A percentile compares a stretch with the other conserved stretches of the same genome.
phyloP scores from a whole-genome alignment of 2,329 filamentous ascomycete species.

The Pestalotiopsis sp. region DNA sequence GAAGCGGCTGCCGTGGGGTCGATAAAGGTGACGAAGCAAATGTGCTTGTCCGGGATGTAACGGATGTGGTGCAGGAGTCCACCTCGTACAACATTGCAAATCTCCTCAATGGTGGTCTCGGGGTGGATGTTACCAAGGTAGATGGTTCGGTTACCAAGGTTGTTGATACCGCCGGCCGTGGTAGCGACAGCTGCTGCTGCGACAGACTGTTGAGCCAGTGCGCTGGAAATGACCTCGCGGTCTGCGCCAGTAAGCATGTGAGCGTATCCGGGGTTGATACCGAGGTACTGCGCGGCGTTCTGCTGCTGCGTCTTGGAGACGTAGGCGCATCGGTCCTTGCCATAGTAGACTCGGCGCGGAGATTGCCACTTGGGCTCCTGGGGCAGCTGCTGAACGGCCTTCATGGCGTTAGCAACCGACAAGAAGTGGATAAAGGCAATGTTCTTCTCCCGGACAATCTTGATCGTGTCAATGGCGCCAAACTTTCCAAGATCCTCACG shows the following conservation, averaged over 20 bases:
- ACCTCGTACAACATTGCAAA: slow-evolving; percentile 97
- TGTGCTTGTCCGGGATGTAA: slow-evolving; percentile 99
- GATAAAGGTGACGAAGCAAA: slow-evolving; percentile 99
- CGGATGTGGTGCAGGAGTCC: slow-evolving; percentile 96
- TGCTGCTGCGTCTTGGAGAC: slow-evolving; percentile 99
- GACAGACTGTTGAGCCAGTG: slow-evolving; percentile 94
- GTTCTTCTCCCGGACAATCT: slow-evolving; percentile 95
- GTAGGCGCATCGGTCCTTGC: slow-evolving; percentile 97
- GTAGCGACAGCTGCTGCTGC: slow-evolving; percentile 96
- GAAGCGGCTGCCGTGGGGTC: slow-evolving; percentile 96
- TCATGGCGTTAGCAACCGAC: slow-evolving; percentile 94
- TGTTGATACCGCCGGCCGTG: slow-evolving; percentile 94
- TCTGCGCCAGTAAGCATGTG: slow-evolving; percentile 96
- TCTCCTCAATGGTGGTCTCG: slow-evolving; percentile 98
- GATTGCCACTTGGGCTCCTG: slow-evolving; percentile 97
- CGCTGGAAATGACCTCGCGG: slow-evolving; percentile 93
- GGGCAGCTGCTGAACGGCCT: slow-evolving; percentile 92
- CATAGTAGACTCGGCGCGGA: slow-evolving; percentile 94
- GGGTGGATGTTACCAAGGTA: slow-evolving; percentile 99
- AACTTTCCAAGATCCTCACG: slow-evolving; percentile 96
- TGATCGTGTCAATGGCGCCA: slow-evolving; percentile 93
- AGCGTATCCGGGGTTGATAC: slow-evolving; percentile 93
- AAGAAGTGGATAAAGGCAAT: slow-evolving; percentile 98
- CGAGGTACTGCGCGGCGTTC: slow-evolving; percentile 96
- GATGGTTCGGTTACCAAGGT: slow-evolving; percentile 94